Conservation (phyloP, 2,329 filamentous ascomycete species). For the Fusarium transvaalense region DNA sequence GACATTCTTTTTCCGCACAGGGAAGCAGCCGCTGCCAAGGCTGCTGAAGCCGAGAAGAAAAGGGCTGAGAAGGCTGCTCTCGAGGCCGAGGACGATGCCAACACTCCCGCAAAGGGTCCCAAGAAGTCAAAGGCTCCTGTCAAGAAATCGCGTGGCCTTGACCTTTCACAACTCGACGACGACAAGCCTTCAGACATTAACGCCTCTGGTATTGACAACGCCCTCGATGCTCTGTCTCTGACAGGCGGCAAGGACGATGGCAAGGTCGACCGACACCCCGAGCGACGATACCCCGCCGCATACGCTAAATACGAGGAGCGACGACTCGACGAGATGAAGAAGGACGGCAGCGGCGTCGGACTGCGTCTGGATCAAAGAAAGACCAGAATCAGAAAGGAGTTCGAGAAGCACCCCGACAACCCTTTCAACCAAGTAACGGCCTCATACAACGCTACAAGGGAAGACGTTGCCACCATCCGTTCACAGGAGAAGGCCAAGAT, state of each 20-base stretch:
- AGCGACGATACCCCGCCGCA: constrained; percentile 87
- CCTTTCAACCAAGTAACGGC: constrained; percentile 90
- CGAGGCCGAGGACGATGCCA: constrained; percentile 84
- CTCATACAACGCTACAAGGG: constrained; percentile 80
- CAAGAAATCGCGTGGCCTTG: constrained; percentile 79
- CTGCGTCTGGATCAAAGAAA: constrained; percentile 86
- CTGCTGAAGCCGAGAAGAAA: constrained; percentile 87
- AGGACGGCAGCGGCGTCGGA: constrained; percentile 78
- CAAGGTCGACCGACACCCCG: constrained; percentile 89
- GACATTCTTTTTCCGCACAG: constrained; percentile 39
- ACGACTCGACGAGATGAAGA: constrained; percentile 85
- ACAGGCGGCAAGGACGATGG: constrained; percentile 65
- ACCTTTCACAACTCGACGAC: constrained; percentile 79
- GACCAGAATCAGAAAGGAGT: constrained; percentile 88
- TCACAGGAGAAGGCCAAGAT: constrained; percentile 78
- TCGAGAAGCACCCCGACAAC: constrained; percentile 94
- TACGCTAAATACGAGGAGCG: constrained; percentile 86
- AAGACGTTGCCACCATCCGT: constrained; percentile 77
- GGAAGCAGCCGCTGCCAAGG: constrained; percentile 68
- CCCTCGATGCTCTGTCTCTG: constrained; percentile 85
- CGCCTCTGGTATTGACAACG: constrained; percentile 92
- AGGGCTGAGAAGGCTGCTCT: constrained; percentile 93
- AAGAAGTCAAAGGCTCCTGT: constrained; percentile 77
- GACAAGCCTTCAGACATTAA: constrained; percentile 73
- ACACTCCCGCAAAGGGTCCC: constrained; percentile 67